These are phyloP conservation scores for Salpingoeca rosetta DNA, from an alignment of 78 protist genomes.

Conservation along the genomic window DNA sequence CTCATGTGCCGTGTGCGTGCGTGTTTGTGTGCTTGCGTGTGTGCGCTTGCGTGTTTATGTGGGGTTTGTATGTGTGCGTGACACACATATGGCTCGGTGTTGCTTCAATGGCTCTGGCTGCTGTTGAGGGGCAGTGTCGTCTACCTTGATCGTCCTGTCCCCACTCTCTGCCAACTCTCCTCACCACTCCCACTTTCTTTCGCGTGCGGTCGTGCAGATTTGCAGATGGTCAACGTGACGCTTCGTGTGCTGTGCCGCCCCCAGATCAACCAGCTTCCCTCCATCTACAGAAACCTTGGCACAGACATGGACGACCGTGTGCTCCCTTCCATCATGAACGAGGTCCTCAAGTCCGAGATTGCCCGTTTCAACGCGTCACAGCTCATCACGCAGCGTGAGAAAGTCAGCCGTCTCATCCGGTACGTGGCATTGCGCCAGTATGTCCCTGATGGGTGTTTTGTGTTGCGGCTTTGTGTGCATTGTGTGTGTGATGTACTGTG, in stretches of 20 bases:
- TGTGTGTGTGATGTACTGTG: background rate
- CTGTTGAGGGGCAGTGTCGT: too few species aligned
- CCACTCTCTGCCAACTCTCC: too few species aligned
- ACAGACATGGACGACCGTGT: conserved; percentile 79
- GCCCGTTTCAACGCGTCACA: conserved; percentile 93
- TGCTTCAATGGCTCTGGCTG: too few species aligned
- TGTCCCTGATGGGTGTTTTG: too few species aligned
- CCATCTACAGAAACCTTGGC: conserved; percentile 68
- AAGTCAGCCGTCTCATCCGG: background rate
- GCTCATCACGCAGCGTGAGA: conserved; percentile 83
- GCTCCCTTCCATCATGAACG: conserved; percentile 84
- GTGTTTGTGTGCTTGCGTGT: too few species aligned
- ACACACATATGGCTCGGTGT: too few species aligned
- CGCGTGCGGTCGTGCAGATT: conserved; percentile 59
- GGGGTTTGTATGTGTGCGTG: too few species aligned
- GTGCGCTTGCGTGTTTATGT: too few species aligned
- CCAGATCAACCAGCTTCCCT: conserved; percentile 30
- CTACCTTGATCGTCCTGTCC: too few species aligned
- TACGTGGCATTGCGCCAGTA: background rate
- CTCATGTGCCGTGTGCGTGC: too few species aligned
- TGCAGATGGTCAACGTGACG: conserved; percentile 85
- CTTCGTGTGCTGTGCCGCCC: conserved; percentile 79
- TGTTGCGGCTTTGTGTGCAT: too few species aligned
- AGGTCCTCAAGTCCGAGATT: conserved; percentile 81
- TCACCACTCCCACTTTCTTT: too few species aligned